Evolutionary conservation across 768 basidiomycete genomes (phyloP).

Genomic region (Russula sp.): DNA sequence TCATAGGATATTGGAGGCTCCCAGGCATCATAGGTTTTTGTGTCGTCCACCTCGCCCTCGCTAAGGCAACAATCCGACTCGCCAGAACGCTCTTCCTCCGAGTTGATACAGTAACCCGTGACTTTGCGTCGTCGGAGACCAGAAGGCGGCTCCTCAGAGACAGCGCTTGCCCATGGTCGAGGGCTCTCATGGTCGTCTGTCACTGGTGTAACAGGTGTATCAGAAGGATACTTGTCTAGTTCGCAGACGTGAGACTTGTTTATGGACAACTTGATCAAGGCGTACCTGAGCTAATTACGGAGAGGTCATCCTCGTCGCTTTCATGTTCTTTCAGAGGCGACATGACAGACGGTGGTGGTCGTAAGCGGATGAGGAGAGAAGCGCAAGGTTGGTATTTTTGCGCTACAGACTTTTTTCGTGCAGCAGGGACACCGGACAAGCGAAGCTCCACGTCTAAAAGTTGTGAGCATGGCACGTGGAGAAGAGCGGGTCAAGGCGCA

Average conservation of each 20-base stretch:
- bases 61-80: constrained; percentile 38
- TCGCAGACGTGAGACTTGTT: background rate
- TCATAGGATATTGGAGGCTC: constrained; percentile 13
- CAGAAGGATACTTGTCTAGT: constrained; percentile 18
- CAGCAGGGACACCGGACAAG: constrained; percentile 11
- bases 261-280: background rate
- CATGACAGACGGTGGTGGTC: constrained; percentile 6
- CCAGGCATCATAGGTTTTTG: constrained; percentile 9
- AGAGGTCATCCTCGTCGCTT: constrained; percentile 3
- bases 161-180: constrained; percentile 12
- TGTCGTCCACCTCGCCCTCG: constrained; percentile 28
- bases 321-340: background rate
- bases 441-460: constrained; percentile 18
- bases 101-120: constrained; percentile 17
- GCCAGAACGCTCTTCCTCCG: constrained; percentile 24
- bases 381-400: constrained; percentile 19
- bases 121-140: constrained; percentile 20
- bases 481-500: constrained; percentile 29
- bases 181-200: constrained; percentile 6
- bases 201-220: constrained; percentile 16
- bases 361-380: constrained; percentile 19
- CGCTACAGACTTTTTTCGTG: constrained; percentile 15
- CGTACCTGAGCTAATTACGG: constrained; percentile 13
- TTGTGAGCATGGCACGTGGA: background rate
- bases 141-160: constrained; percentile 3